Conservation (phyloP, 805 yeast genomes). For the Cyberlindnera sargentensis region DNA sequence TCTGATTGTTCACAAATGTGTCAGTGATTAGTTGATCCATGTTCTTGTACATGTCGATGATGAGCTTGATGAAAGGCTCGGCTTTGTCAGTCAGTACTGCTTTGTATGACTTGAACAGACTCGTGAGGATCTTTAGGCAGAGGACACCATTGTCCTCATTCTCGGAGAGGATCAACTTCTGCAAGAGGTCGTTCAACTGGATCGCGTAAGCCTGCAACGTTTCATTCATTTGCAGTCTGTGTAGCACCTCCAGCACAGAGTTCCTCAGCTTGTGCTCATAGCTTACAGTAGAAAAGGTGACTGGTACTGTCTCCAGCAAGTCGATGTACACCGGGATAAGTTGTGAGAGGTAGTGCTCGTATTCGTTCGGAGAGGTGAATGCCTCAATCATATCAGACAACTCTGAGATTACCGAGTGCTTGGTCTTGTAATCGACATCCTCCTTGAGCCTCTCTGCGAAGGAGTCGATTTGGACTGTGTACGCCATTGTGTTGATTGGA, state of each 20-base stretch:
- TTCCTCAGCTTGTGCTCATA: constrained; percentile 75
- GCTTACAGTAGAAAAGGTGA: constrained; percentile 59
- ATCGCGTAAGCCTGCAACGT: constrained; percentile 65
- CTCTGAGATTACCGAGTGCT: constrained; percentile 70
- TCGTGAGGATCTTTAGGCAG: constrained; percentile 81
- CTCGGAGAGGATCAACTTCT: constrained; percentile 58
- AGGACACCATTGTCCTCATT: constrained; percentile 95
- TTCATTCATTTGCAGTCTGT: constrained; percentile 78
- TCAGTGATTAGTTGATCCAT: constrained; percentile 69
- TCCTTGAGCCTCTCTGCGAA: constrained; percentile 57
- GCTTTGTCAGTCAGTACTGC: constrained; percentile 60
- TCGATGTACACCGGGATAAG: constrained; percentile 64
- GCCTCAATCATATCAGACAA: constrained; percentile 82
- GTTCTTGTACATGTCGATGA: constrained; percentile 70
- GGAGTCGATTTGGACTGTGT: constrained; percentile 50
- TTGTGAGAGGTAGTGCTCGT: constrained; percentile 63
- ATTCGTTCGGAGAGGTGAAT: constrained; percentile 74
- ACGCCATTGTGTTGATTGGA: constrained; percentile 21
- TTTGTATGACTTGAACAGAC: constrained; percentile 81
- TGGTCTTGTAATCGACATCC: constrained; percentile 47
- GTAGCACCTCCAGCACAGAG: constrained; percentile 69
- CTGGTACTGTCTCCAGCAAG: constrained; percentile 59
- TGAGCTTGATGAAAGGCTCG: constrained; percentile 68
- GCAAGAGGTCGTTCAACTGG: constrained; percentile 51
- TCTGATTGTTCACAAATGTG: constrained; percentile 42